Percentiles rank a stretch among this genome's conserved stretches.
Conservation (phyloP, 2,329 filamentous ascomycete species). For the Pseudogymnoascus sp. region DNA sequence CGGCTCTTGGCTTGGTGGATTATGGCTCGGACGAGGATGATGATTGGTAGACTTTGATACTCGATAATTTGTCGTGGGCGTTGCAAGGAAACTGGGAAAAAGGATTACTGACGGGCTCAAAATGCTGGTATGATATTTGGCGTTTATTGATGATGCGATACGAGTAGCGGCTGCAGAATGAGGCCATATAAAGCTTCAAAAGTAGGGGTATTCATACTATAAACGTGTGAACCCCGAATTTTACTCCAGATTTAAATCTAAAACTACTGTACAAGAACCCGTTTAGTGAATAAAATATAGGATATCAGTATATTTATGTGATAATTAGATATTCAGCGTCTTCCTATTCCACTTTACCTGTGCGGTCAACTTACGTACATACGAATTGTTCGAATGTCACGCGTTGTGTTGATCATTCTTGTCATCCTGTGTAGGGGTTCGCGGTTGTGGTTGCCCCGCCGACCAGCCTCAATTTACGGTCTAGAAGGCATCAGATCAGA, state of each 20-base stretch:
- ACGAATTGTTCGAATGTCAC: background rate
- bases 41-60: conserved; percentile 14
- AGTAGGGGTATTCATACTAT: conserved; percentile 3
- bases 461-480: conserved; percentile 5
- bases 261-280: background rate
- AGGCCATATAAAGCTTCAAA: conserved; percentile 4
- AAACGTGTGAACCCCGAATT: conserved; percentile 5
- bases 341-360: background rate
- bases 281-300: background rate
- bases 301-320: background rate
- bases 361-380: background rate
- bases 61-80: background rate
- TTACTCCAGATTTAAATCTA: background rate
- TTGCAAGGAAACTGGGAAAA: background rate
- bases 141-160: background rate
- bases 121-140: background rate
- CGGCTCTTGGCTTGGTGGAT: conserved; percentile 38
- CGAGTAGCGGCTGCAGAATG: background rate
- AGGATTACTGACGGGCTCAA: background rate
- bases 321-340: background rate
- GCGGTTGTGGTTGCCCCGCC: background rate
- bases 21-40: conserved; percentile 51
- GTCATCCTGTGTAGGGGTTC: background rate
- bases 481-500: conserved; percentile 3
- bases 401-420: background rate